Evolutionary conservation across 2,329 filamentous ascomycete genomes (phyloP), one percentile per base, ranked within the genome.

Genomic region (Mycosphaerella sp.): DNA sequence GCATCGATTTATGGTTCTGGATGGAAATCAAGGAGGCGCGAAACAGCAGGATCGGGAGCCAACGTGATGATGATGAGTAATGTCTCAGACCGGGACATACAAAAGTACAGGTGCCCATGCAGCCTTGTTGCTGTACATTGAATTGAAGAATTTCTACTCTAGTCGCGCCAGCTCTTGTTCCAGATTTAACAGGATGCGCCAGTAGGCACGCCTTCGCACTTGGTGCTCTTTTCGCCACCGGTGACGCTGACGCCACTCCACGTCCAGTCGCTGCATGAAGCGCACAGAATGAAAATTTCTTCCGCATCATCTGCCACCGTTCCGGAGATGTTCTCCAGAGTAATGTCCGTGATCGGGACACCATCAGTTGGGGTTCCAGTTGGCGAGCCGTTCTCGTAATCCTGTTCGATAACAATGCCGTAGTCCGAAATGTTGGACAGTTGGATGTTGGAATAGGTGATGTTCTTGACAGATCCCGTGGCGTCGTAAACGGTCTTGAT

Each of bases 371-470:
- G 74, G 1, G 59, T 65, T 13, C 70, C 70, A 41, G 70, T 73
- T 4, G 70, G 69, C 32, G 55, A 59, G 49, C 73, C 73, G 54
- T 76, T 76, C 59, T 73, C 66, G 59, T 80, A 81, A 63, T 81
- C 77, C 68, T 83, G 80, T 64, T 81, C 70, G 52, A 83, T 74
- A 44, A 81, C 70, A 52, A 82, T 75, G 40, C 75, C 79, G 62
- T 81, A 79, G 17, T 74, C 68, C 46, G 73, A 64, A 60, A 80
- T 80, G 37, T 66, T 64, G 36, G 68, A 71, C 1, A 81, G 68
- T 1, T 69, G 71, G 64, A 82, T 81, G 55, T 71, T 69, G 36
- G 68, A 69, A 69, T 79, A 82, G 1, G 74, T 79, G 28, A 82
- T 69, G 48, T 70, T 71, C 25, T 63, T 67, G 50, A 82, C 75